Base-by-base conservation (phyloP, 2,329 filamentous ascomycete genomes). In the Sphaerulina musiva region DNA sequence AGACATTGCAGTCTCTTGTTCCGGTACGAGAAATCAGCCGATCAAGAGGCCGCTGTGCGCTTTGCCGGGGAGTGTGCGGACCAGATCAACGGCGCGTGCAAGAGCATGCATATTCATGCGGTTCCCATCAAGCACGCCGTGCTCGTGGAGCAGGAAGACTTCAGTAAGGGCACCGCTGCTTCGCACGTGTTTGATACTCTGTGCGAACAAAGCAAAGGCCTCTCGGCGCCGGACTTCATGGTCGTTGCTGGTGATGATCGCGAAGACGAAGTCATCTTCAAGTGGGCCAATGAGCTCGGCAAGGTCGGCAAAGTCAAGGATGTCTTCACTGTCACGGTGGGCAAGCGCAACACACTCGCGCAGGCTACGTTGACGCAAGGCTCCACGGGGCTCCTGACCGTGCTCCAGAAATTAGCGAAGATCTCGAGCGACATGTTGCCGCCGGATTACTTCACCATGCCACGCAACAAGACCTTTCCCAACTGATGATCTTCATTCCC, bases 21-120 rank as follows among this genome's bases (percentile, higher is more conserved):
- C 76, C 89, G 95, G 71, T 95, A 93, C 73, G 87, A 87, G 68
- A 84, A 84, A 50, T 85, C 87, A 1, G 86, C 89, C 52, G 89
- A 96, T 67, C 81, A 81, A 54, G 82, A 86, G 48, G 80, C 81
- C 23, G 91, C 91, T 0, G 78, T 81, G 54, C 84, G 89, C 17
- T 86, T 91, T 64, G 92, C 90, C 0, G 87, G 86, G 17, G 92
- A 97, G 68, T 95, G 90, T 66, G 89, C 89, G 0, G 91, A 88
- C 58, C 91, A 96, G 65, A 93, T 97, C 76, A 97, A 97, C 67
- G 91, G 95, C 67, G 87, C 89, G 0, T 95, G 90, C 68, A 85
- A 89, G 67, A 82, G 80, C 52, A 88, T 95, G 71, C 81, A 84
- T 32, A 86, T 97, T 4, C 89, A 90, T 66, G 92, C 92, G 4